Evolutionary conservation across 176 grass and related monocot species (phyloP).

Genomic region (Oryza brachyantha): DNA sequence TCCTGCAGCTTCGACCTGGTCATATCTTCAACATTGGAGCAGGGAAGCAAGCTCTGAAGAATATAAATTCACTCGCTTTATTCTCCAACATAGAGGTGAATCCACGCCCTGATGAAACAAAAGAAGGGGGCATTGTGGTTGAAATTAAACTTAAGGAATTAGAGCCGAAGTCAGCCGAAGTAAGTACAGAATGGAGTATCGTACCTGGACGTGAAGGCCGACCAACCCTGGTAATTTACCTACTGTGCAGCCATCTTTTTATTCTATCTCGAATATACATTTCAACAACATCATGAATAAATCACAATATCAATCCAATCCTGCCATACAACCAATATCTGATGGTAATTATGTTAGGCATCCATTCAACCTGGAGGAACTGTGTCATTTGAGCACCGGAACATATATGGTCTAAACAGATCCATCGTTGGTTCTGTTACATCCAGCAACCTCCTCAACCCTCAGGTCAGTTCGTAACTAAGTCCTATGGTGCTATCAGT

Average conservation of each 20-base stretch:
- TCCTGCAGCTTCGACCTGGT: slow-evolving; percentile 74
- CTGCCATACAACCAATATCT: slow-evolving; percentile 12
- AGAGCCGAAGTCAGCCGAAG: slow-evolving; percentile 91
- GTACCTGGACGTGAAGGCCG: slow-evolving; percentile 75
- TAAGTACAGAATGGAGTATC: slow-evolving; percentile 96
- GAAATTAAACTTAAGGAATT: slow-evolving; percentile 98
- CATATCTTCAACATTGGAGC: slow-evolving; percentile 98
- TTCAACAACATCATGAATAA: slow-evolving; percentile 5
- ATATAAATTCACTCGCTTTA: slow-evolving; percentile 89
- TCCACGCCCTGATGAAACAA: slow-evolving; percentile 87
- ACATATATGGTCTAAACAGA: slow-evolving; percentile 89
- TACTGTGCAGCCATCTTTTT: slow-evolving; percentile 2
- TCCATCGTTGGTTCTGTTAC: slow-evolving; percentile 94
- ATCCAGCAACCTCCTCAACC: slow-evolving; percentile 94
- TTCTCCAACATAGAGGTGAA: slow-evolving; percentile 98
- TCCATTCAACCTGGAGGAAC: slow-evolving; percentile 98
- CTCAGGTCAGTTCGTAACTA: slow-evolving; percentile 58
- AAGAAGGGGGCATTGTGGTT: slow-evolving; percentile 92
- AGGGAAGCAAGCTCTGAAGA: slow-evolving; percentile 87
- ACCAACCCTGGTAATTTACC: slow-evolving; percentile 68
- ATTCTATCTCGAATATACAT: not conserved
- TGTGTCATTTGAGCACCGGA: slow-evolving; percentile 92
- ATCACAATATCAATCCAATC: not conserved
- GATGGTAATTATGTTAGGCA: slow-evolving; percentile 48
- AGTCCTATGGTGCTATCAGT: not conserved